Conservation (phyloP, 345 rosid species). For the Isatis tinctoria region DNA sequence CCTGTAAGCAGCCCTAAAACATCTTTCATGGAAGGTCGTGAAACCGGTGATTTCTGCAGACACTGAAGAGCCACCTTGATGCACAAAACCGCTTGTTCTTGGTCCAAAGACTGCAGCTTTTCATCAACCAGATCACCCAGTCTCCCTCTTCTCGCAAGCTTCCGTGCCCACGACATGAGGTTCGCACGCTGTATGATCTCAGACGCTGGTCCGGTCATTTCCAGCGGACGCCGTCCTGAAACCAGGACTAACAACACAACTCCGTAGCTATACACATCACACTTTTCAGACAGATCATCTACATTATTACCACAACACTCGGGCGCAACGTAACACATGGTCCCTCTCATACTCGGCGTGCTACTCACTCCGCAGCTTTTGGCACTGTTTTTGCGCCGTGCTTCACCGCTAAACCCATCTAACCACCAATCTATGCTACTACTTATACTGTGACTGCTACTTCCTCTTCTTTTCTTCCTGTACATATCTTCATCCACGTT, state of each 20-base stretch:
- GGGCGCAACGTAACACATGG: conserved; percentile 86
- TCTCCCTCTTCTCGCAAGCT: conserved; percentile 68
- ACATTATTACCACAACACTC: conserved; percentile 71
- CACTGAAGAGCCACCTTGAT: conserved; percentile 78
- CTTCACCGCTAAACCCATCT: conserved; percentile 78
- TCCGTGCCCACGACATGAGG: conserved; percentile 85
- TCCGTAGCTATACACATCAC: conserved; percentile 88
- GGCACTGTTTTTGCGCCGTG: conserved; percentile 45
- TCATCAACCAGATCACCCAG: conserved; percentile 78
- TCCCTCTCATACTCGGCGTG: conserved; percentile 98
- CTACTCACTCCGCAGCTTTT: conserved; percentile 75
- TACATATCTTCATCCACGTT: conserved; percentile 31
- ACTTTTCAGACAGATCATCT: conserved; percentile 64
- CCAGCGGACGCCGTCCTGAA: conserved; percentile 86
- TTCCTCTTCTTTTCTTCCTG: conserved; percentile 37
- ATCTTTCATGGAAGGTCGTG: conserved; percentile 77
- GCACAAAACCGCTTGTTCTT: conserved; percentile 72
- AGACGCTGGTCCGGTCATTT: conserved; percentile 67
- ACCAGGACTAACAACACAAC: conserved; percentile 69
- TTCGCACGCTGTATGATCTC: conserved; percentile 77
- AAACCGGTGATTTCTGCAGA: conserved; percentile 70
- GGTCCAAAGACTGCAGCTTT: conserved; percentile 46
- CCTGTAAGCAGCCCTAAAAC: conserved; percentile 75
- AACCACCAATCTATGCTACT: conserved; percentile 85
- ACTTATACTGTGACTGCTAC: conserved; percentile 46